phyloP scores from a whole-genome alignment of 192 early-diverging fungal genomes.

The Entomortierella beljakovae region DNA sequence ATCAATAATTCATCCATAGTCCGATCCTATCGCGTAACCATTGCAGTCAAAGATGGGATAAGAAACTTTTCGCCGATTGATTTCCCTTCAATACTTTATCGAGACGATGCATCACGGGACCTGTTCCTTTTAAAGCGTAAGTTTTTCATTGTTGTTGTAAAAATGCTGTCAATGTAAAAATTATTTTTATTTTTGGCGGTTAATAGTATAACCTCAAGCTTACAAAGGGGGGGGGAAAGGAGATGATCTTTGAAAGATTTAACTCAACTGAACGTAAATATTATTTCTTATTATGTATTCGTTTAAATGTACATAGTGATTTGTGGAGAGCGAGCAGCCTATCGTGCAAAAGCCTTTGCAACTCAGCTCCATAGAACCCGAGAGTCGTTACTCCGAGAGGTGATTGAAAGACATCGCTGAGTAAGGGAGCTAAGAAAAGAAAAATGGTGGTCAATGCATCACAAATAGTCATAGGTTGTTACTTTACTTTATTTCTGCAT shows the following conservation, averaged over 20 bases:
- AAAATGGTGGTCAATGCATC: too few relatives aligned
- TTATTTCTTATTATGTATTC: too few relatives aligned
- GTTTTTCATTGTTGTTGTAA: not conserved
- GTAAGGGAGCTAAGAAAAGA: too few relatives aligned
- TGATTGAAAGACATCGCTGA: conserved; percentile 53
- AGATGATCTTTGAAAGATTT: too few relatives aligned
- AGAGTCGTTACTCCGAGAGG: conserved; percentile 69
- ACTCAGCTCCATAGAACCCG: conserved; percentile 72
- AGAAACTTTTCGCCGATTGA: conserved; percentile 70
- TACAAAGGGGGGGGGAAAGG: too few relatives aligned
- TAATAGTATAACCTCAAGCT: too few relatives aligned
- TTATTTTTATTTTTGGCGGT: not conserved
- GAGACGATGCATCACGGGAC: conserved; percentile 71
- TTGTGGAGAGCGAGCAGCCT: conserved; percentile 74
- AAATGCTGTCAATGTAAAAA: not conserved
- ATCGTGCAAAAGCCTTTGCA: conserved; percentile 73
- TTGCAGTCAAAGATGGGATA: conserved; percentile 68
- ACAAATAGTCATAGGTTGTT: too few relatives aligned
- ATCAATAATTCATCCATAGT: not conserved
- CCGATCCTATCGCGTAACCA: conserved; percentile 46
- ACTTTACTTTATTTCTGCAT: too few relatives aligned
- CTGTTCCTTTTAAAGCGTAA: conserved; percentile 73
- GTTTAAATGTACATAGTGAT: conserved; percentile 58
- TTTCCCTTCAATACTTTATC: conserved; percentile 63
- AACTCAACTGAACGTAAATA: too few relatives aligned